These are phyloP conservation scores for Cladosporium phlei DNA, from an alignment of 2,329 filamentous ascomycete genomes.

Conservation along the genomic window DNA sequence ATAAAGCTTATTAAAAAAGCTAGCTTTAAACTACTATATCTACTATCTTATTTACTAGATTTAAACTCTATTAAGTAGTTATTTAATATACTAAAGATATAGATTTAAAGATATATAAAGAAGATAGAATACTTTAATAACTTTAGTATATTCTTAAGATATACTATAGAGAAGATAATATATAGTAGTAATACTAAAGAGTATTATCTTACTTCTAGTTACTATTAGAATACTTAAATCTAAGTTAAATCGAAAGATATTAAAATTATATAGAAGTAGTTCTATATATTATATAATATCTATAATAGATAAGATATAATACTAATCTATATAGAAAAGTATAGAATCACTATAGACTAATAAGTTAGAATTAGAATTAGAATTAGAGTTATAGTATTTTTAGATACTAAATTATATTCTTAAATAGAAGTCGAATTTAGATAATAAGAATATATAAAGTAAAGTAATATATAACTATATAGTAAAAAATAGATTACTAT, in stretches of 20 bases:
- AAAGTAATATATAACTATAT: neutral
- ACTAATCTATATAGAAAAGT: neutral
- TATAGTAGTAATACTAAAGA: neutral
- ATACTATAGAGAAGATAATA: neutral
- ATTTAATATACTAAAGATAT: neutral
- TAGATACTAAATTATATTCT: neutral
- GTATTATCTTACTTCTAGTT: too few species aligned
- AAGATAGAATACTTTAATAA: neutral
- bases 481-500: neutral
- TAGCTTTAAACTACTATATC: neutral
- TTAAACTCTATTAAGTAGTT: neutral
- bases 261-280: too few species aligned
- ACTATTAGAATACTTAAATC: neutral
- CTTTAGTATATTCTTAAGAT: neutral
- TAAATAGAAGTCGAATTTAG: too few species aligned
- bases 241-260: too few species aligned
- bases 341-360: neutral
- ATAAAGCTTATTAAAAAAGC: neutral
- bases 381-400: too few species aligned
- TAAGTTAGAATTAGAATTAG: neutral
- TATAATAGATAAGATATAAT: neutral
- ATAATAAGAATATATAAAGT: neutral
- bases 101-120: neutral
- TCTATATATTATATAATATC: neutral
- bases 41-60: neutral